phyloP scores from a whole-genome alignment of 2,329 filamentous ascomycete genomes.

The Orbilia javanica region DNA sequence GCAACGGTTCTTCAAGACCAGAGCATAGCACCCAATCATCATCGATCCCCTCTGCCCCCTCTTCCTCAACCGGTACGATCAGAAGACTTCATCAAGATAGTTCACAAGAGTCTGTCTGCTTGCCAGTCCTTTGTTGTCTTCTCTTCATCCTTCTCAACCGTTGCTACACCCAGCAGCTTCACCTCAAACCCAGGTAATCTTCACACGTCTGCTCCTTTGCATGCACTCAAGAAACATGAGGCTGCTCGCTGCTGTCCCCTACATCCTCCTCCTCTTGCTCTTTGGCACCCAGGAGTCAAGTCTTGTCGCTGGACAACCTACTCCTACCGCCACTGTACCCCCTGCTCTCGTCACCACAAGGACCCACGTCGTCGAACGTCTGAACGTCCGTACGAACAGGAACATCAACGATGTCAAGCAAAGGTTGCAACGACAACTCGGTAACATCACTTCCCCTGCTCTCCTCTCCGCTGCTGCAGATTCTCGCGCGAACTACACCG shows the following conservation, averaged over 20 bases:
- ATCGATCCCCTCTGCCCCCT: too few relatives aligned
- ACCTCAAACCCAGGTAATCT: too few relatives aligned
- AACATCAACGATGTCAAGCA: conserved; percentile 27
- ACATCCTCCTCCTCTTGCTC: background rate
- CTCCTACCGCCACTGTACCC: conserved; percentile 12
- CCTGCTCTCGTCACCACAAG: background rate
- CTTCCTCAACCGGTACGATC: too few relatives aligned
- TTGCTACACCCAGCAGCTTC: background rate
- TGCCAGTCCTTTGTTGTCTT: too few relatives aligned
- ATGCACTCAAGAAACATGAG: background rate
- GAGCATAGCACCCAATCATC: background rate
- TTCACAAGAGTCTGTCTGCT: too few relatives aligned
- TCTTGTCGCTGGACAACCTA: background rate
- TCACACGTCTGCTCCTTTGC: too few relatives aligned
- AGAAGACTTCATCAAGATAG: background rate
- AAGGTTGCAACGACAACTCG: conserved; percentile 20
- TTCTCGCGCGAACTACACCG: conserved; percentile 30
- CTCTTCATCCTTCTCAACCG: too few relatives aligned
- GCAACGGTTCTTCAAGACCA: too few relatives aligned
- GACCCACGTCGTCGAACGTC: conserved; percentile 18
- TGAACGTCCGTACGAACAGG: conserved; percentile 12
- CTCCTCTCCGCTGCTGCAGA: conserved; percentile 9
- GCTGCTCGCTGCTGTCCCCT: background rate
- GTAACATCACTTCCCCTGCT: conserved; percentile 10
- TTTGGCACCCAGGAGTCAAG: background rate